Evolutionary conservation across 2,329 filamentous ascomycete genomes (phyloP).

Genomic region (Fusarium sp.): DNA sequence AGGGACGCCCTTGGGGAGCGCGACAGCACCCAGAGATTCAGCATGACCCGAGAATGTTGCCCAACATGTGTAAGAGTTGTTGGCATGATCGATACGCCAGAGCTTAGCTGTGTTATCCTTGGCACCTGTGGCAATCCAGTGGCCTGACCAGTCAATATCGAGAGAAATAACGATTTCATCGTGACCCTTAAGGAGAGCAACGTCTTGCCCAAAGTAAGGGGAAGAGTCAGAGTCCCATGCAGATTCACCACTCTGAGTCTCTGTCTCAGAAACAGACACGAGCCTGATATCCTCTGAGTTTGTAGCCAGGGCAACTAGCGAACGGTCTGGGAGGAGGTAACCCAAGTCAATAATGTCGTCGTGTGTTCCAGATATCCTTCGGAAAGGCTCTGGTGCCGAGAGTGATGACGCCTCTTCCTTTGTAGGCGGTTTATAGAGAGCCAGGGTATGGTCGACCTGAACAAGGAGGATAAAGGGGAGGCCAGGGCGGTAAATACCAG

Average conservation of each 20-base stretch:
- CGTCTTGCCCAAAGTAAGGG: conserved; percentile 88
- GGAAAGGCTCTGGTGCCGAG: conserved; percentile 65
- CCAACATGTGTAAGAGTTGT: conserved; percentile 81
- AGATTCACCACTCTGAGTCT: conserved; percentile 33
- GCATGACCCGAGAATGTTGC: conserved; percentile 90
- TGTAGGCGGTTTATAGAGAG: conserved; percentile 71
- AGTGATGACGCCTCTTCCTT: conserved; percentile 51
- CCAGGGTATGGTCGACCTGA: conserved; percentile 89
- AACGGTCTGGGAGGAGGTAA: conserved; percentile 84
- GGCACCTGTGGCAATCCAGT: conserved; percentile 95
- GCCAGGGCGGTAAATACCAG: conserved; percentile 73
- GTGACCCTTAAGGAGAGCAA: conserved; percentile 88
- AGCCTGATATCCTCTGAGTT: conserved; percentile 95
- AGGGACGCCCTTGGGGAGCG: conserved; percentile 79
- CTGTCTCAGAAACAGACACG: conserved; percentile 73
- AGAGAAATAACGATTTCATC: conserved; percentile 96
- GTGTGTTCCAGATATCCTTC: conserved; percentile 93
- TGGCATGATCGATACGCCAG: conserved; percentile 85
- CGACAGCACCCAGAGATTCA: conserved; percentile 91
- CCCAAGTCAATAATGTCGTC: conserved; percentile 97
- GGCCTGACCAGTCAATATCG: conserved; percentile 95
- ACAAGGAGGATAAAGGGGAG: conserved; percentile 82
- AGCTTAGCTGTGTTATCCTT: conserved; percentile 96
- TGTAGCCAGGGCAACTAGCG: conserved; percentile 88
- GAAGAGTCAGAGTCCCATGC: conserved; percentile 45